Evolutionary conservation across 352 stramenopile species (phyloP), one percentile per base, ranked within the genome.

Genomic region (Pythium biforme): DNA sequence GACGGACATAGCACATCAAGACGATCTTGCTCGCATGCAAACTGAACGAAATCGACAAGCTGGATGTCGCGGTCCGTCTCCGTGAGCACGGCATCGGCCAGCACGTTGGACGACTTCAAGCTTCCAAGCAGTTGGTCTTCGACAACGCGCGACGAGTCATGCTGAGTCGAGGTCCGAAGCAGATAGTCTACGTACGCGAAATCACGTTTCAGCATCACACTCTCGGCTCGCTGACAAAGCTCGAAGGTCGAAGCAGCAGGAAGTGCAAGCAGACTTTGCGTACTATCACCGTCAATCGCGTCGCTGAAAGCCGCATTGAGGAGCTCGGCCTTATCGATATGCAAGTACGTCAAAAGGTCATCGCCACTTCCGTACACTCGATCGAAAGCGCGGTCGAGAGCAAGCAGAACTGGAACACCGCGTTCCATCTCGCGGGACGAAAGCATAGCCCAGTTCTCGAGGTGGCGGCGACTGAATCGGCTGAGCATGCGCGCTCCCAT

Each of bases 391-490:
- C 78, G 48, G 11, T 55, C 27, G 9, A 72, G 19, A 40, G 68
- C 68, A 25, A 53, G 4, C 7, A 66, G 7, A 4, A 62, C 20
- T 10, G 59, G 50, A 19, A 75, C 48, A 51, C 59, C 64, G 25
- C 84, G 81, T 19, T 83, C 75, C 43, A 94, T 77, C 66, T 94
- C 84, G 4, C 77, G 71, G 0, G 73, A 80, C 5, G 82, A 68
- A 20, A 94, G 64, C 43, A 84, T 70, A 6, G 82, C 86, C 84
- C 84, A 94, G 45, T 90, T 92, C 47, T 92, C 76, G 26, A 94
- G 62, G 40, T 94, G 79, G 14, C 84, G 76, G 23, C 79, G 79
- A 54, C 86, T 90, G 37, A 94, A 87, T 2, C 77, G 73, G 23
- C 56, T 59, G 20, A 76, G 74, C 1, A 72, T 55, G 20, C 66